These are phyloP conservation scores for Zygoascus flipseniorum DNA, from an alignment of 805 yeast genomes.

Conservation along the genomic window DNA sequence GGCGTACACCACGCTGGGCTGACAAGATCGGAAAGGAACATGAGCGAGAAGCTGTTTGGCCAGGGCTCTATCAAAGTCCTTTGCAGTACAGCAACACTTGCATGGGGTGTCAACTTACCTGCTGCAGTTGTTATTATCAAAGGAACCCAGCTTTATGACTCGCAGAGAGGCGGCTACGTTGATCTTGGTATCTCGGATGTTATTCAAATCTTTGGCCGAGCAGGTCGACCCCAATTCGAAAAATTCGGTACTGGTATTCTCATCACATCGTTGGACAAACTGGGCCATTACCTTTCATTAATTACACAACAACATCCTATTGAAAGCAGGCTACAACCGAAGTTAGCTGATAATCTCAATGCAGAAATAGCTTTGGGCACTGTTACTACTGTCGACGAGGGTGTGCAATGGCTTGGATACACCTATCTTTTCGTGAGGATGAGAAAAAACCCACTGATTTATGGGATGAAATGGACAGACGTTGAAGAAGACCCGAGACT, in stretches of 20 bases:
- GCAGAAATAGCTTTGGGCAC: constrained; percentile 96
- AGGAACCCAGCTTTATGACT: constrained; percentile 93
- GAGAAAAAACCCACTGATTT: constrained; percentile 88
- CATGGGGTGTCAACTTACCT: constrained; percentile 99
- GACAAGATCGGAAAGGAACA: constrained; percentile 81
- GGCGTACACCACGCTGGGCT: constrained; percentile 98
- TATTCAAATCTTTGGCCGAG: constrained; percentile 97
- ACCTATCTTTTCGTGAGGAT: constrained; percentile 90
- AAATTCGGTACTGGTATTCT: constrained; percentile 86
- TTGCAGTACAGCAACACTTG: constrained; percentile 94
- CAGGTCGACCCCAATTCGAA: constrained; percentile 97
- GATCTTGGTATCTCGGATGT: constrained; percentile 96
- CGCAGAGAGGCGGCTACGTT: constrained; percentile 88
- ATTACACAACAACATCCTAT: constrained; percentile 94
- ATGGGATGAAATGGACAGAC: constrained; percentile 86
- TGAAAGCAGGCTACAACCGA: constrained; percentile 71
- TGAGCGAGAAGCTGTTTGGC: constrained; percentile 80
- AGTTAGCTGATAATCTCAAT: constrained; percentile 83
- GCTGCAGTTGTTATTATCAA: constrained; percentile 96
- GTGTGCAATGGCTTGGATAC: constrained; percentile 95
- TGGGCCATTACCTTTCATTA: constrained; percentile 83
- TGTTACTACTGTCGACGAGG: constrained; percentile 90
- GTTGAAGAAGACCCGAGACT: constrained; percentile 74
- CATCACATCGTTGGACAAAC: constrained; percentile 69
- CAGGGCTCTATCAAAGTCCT: constrained; percentile 81